These are phyloP conservation scores for Pseudogymnoascus sp. DNA, from an alignment of 2,329 filamentous ascomycete genomes.

Conservation along the genomic window DNA sequence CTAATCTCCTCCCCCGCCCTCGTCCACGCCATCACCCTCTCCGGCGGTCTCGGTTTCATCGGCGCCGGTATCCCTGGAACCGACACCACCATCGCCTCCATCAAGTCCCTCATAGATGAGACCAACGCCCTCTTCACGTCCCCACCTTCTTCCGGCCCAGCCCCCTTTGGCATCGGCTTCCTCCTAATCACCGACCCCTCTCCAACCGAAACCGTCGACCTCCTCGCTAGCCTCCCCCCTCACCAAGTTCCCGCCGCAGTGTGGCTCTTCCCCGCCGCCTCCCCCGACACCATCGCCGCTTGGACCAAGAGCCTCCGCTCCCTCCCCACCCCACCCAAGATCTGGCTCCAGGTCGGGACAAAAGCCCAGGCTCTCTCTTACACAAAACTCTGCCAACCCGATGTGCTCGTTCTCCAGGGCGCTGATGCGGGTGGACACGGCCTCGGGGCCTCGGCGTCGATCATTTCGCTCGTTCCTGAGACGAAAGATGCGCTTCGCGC, in stretches of 20 bases:
- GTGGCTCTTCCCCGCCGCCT: constrained; percentile 40
- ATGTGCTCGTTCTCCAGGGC: constrained; percentile 32
- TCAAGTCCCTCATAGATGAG: constrained; percentile 23
- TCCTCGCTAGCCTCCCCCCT: constrained; percentile 23
- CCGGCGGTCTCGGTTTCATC: constrained; percentile 43
- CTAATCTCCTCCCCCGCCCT: constrained; percentile 48
- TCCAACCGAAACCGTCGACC: constrained; percentile 36
- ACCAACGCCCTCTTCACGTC: constrained; percentile 16
- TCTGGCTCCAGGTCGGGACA: constrained; percentile 31
- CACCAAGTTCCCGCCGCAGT: constrained; percentile 27
- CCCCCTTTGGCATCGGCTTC: constrained; percentile 41
- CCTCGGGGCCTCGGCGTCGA: constrained; percentile 23
- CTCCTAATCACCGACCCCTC: constrained; percentile 25
- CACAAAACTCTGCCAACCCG: constrained; percentile 21
- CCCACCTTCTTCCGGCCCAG: constrained; percentile 12
- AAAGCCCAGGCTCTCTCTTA: constrained; percentile 24
- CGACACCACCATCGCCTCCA: constrained; percentile 22
- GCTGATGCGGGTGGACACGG: constrained; percentile 33
- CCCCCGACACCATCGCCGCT: constrained; percentile 19
- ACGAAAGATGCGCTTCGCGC: constrained; percentile 24
- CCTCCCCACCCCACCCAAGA: constrained; percentile 21
- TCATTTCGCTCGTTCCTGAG: constrained; percentile 32
- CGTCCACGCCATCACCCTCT: constrained; percentile 50
- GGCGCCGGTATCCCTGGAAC: constrained; percentile 35
- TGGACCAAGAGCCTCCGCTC: constrained; percentile 27